Base-by-base conservation (phyloP, 2,329 filamentous ascomycete genomes). In the Aspergillus udagawae region DNA sequence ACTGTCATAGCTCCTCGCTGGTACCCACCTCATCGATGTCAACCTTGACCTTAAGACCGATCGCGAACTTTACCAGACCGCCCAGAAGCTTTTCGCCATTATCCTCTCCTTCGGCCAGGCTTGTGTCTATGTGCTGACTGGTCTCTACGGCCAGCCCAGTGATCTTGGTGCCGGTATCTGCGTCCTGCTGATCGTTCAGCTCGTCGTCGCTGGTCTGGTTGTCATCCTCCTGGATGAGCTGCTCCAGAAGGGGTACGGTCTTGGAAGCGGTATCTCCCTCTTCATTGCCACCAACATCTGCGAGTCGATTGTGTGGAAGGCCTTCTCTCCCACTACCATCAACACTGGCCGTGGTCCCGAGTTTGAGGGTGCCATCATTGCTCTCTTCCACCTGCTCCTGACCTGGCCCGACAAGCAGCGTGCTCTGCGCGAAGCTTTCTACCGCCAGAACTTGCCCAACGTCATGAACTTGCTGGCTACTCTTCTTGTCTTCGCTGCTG, bases 281-380 rank as follows among this genome's bases (percentile, higher is more conserved):
- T 99, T 99, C 85, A 99, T 99, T 75, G 94, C 94, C 67, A 99
- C 94, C 82, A 97, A 97, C 86, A 97, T 99, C 73, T 99, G 94
- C 90, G 94, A 99, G 84, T 97, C 93, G 57, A 99, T 99, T 78
- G 90, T 99, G 82, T 99, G 94, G 94, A 97, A 97, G 85, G 94
- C 95, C 53, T 97, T 99, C 84, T 97, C 93, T 53, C 95, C 95
- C 56, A 97, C 92, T 60, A 97, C 94, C 74, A 95, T 97, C 82
- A 99, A 99, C 86, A 99, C 95, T 65, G 94, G 94, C 67, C 92
- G 94, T 85, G 94, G 94, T 60, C 95, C 95, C 70, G 94, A 99
- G 81, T 99, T 97, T 72, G 94, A 99, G 84, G 94, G 93, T 76
- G 94, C 94, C 64, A 92, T 97, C 74, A 96, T 97, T 75, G 93